Evolutionary conservation across 2,329 filamentous ascomycete species (phyloP), one percentile per base, ranked within the genome.

Genomic region (Lojkania enalia): DNA sequence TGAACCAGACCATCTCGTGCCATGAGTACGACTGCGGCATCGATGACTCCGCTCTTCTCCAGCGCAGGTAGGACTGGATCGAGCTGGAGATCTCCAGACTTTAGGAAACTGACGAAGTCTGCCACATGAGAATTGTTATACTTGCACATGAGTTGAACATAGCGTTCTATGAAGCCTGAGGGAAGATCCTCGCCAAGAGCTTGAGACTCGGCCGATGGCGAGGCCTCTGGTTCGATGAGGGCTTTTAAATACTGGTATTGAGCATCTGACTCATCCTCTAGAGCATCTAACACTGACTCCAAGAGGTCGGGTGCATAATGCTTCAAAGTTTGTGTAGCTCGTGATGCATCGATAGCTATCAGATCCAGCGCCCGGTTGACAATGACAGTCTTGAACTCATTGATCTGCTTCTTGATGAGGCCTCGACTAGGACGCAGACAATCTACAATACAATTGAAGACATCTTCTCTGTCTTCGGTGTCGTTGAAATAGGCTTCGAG

Each of bases 11-110:
- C 94, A 63, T 96, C 90, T 46, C 89, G 83, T 29, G 90, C 89
- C 79, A 99, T 87, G 7, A 99, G 77, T 1, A 96, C 83, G 5
- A 99, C 88, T 1, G 90, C 92, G 3, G 91, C 95, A 72, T 99
- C 94, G 35, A 99, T 83, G 4, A 94, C 88, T 1, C 91, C 91
- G 31, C 85, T 90, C 51, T 87, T 82, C 69, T 99, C 95, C 77
- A 99, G 90, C 0, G 85, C 85, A 3, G 91, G 90, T 5, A 99
- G 77, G 1, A 99, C 78, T 40, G 84, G 80, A 11, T 94, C 88
- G 0, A 99, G 78, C 18, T 84, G 81, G 20, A 99, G 73, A 63
- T 96, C 85, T 9, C 86, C 84, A 2, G 85, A 84, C 55, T 90
- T 87, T 2, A 95, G 77, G 1, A 82, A 66, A 27, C 86, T 84